Evolutionary conservation across 2,329 filamentous ascomycete genomes (phyloP).

Genomic region (Sporothrix schenckii): DNA sequence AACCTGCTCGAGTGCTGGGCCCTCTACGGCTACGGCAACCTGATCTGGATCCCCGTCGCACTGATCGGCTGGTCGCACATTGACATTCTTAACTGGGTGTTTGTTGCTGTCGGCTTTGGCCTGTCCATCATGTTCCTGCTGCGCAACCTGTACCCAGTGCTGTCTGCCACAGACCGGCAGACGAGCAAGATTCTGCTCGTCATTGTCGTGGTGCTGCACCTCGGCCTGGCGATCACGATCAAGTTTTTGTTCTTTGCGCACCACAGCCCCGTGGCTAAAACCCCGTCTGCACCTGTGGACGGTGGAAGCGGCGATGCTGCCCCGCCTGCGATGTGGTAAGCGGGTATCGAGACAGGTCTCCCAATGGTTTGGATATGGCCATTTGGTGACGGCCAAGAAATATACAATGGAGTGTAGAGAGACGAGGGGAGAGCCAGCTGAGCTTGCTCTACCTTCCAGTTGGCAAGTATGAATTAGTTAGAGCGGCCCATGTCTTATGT

Average conservation of each 20-base stretch:
- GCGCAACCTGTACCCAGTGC: conserved; percentile 85
- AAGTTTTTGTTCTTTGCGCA: conserved; percentile 96
- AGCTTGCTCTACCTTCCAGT: not conserved
- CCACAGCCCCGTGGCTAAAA: conserved; percentile 57
- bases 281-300: conserved; percentile 1
- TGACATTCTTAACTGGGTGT: conserved; percentile 86
- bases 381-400: not conserved
- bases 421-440: not conserved
- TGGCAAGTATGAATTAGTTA: not conserved
- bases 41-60: conserved; percentile 96
- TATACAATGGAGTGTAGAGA: not conserved
- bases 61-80: conserved; percentile 88
- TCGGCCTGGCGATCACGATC: conserved; percentile 88
- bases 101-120: conserved; percentile 84
- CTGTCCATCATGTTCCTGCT: conserved; percentile 82
- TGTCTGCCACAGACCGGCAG: conserved; percentile 90
- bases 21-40: conserved; percentile 92
- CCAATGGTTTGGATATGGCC: not conserved
- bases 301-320: conserved; percentile 25
- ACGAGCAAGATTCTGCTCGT: conserved; percentile 86
- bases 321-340: conserved; percentile 36
- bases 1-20: conserved; percentile 95
- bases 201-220: conserved; percentile 80
- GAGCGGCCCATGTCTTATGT: not conserved
- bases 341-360: not conserved